phyloP scores from a whole-genome alignment of 2,329 filamentous ascomycete genomes.

The Aspergillus amoenus region DNA sequence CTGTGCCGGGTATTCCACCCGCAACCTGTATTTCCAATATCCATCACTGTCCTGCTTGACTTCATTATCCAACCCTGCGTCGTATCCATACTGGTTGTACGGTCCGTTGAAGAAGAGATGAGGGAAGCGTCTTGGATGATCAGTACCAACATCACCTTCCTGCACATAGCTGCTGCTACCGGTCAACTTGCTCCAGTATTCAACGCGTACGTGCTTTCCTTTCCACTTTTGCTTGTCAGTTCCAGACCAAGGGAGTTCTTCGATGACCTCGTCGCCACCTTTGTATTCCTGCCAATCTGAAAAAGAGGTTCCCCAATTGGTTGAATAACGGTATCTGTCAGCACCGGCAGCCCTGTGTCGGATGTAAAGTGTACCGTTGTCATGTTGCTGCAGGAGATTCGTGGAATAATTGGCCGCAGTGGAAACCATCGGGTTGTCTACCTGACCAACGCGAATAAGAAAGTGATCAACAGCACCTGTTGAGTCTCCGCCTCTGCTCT shows the following conservation, averaged over 20 bases:
- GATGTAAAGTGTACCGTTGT: slow-evolving; percentile 48
- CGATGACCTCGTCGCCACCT: slow-evolving; percentile 51
- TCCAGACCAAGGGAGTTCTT: slow-evolving; percentile 57
- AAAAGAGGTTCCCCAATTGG: slow-evolving; percentile 61
- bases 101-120: slow-evolving; percentile 63
- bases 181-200: slow-evolving; percentile 61
- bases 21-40: slow-evolving; percentile 60
- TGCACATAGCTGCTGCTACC: slow-evolving; percentile 62
- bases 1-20: slow-evolving; percentile 63
- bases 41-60: slow-evolving; percentile 52
- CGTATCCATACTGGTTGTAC: slow-evolving; percentile 65
- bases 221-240: slow-evolving; percentile 58
- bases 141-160: slow-evolving; percentile 54
- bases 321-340: slow-evolving; percentile 62
- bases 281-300: slow-evolving; percentile 59
- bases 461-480: slow-evolving; percentile 61
- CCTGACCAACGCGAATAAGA: slow-evolving; percentile 59
- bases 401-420: slow-evolving; percentile 60
- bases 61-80: slow-evolving; percentile 56
- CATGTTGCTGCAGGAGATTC: slow-evolving; percentile 49
- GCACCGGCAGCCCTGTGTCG: slow-evolving; percentile 63
- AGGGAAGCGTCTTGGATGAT: slow-evolving; percentile 54
- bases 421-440: slow-evolving; percentile 61
- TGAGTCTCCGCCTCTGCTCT: slow-evolving; percentile 41
- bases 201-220: slow-evolving; percentile 62